Percentiles rank a stretch among this genome's conserved stretches.
phyloP scores from a whole-genome alignment of 257 asterid genomes.

The Penstemon barbatus region DNA sequence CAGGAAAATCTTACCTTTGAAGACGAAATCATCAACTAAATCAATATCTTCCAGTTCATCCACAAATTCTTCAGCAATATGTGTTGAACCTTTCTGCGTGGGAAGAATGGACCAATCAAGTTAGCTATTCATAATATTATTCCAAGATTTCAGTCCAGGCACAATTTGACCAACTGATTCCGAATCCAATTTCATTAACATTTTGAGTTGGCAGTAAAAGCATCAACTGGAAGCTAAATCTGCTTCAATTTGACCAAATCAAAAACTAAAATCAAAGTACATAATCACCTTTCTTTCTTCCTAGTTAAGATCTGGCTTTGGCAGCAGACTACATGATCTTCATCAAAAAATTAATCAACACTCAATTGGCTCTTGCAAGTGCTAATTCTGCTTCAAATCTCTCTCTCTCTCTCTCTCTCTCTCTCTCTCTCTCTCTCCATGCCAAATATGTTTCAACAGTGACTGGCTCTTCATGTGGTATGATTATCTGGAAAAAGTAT shows the following conservation, averaged over 20 bases:
- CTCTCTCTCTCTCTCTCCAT: constrained; percentile 56
- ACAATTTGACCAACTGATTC: not conserved
- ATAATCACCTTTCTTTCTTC: not conserved
- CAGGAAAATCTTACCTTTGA: constrained; percentile 53
- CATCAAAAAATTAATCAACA: constrained; percentile 17
- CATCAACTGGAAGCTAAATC: not conserved
- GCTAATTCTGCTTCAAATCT: constrained; percentile 98
- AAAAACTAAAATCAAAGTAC: constrained; percentile 1
- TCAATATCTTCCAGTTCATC: constrained; percentile 82
- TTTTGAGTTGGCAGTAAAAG: not conserved
- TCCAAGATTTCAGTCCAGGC: not conserved
- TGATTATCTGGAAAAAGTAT: constrained; percentile 61
- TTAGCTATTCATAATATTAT: constrained; percentile 5
- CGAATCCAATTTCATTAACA: too few relatives aligned
- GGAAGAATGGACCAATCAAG: constrained; percentile 17
- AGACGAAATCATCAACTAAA: constrained; percentile 84
- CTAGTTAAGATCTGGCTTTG: not conserved
- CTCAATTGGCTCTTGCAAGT: constrained; percentile 96
- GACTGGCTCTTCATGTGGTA: constrained; percentile 98
- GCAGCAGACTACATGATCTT: not conserved
- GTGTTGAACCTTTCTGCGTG: constrained; percentile 61
- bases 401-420: constrained; percentile 11
- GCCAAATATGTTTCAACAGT: constrained; percentile 91
- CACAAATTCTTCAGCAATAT: constrained; percentile 67
- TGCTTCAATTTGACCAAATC: not conserved